Evolutionary conservation across 345 rosid genomes (phyloP), one percentile per base, ranked within the genome.

Genomic region (Pistacia vera): DNA sequence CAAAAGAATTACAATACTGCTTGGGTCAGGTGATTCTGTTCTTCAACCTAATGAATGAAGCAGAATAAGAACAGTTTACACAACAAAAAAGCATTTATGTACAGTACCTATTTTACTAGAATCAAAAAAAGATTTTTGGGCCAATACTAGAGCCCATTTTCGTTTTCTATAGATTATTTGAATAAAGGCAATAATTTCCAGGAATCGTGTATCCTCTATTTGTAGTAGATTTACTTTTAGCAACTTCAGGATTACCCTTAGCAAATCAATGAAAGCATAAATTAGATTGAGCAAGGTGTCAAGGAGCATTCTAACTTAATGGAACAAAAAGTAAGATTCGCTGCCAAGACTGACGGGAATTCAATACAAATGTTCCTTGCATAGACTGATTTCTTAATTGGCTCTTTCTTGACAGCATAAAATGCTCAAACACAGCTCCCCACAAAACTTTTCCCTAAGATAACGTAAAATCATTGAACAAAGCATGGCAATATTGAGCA

Each of bases 11-110:
- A 25, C 25, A 25, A 25, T 25, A 25, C 25, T 25, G 82, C 74
- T 79, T 79, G 82, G 70, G 70, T 75, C 33, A 67, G 83, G 25
- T 70, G 83, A 77, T 86, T 92, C 57, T 85, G 81, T 66, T 90
- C 88, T 90, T 92, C 92, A 51, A 85, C 93, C 97, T 92, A 52
- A 22, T 46, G 70, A 69, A 63, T 16, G 75, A 68, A 46, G 18
- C 30, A 51, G 76, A n/a, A 5, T 61, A 20, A 78, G 20, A 62
- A 75, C 41, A 22, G 38, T 28, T 0, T 10, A 13, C 36, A 20
- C 8, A 75, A 66, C 48, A 46, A 49, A 59, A 10, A 10, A 63
- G 18, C 20, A 46, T 11, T 52, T 62, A 28, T 30, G 36, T 36
- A 33, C 13, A 30, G 62, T 16, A 74, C 20, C 41, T 30, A 5